These are phyloP conservation scores for Vigna unguiculata DNA, from an alignment of 306 rosid species.

Conservation along the genomic window DNA sequence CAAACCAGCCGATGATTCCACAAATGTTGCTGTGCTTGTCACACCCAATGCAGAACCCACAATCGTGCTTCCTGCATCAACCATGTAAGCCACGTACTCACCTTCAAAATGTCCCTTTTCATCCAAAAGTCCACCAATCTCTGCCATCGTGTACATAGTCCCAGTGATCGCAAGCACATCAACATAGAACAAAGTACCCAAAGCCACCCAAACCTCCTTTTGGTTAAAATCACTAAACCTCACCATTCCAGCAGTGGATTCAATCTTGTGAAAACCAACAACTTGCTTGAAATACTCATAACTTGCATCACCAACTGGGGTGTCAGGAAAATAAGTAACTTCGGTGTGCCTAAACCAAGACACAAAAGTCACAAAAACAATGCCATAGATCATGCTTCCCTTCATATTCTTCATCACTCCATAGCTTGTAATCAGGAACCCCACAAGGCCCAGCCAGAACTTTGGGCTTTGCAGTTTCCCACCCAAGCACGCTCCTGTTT, in stretches of 20 bases:
- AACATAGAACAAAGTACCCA: slow-evolving; percentile 80
- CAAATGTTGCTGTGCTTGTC: slow-evolving; percentile 70
- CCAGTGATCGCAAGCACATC: slow-evolving; percentile 88
- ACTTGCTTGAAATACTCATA: slow-evolving; percentile 72
- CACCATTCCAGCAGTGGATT: slow-evolving; percentile 73
- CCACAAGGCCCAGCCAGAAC: slow-evolving; percentile 78
- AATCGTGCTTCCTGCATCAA: slow-evolving; percentile 79
- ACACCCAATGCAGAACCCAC: slow-evolving; percentile 77
- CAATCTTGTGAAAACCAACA: slow-evolving; percentile 75
- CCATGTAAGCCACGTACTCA: slow-evolving; percentile 80
- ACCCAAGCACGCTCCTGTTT: slow-evolving; percentile 78
- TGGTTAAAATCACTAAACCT: slow-evolving; percentile 65
- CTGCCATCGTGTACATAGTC: slow-evolving; percentile 84
- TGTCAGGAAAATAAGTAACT: slow-evolving; percentile 78
- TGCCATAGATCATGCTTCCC: slow-evolving; percentile 93
- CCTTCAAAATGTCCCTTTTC: slow-evolving; percentile 88
- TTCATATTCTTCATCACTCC: slow-evolving; percentile 76
- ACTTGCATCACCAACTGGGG: slow-evolving; percentile 62
- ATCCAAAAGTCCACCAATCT: slow-evolving; percentile 71
- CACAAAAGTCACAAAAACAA: slow-evolving; percentile 69
- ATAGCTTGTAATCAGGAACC: slow-evolving; percentile 67
- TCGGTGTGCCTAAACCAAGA: slow-evolving; percentile 88
- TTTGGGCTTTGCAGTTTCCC: slow-evolving; percentile 73
- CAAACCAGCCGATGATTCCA: slow-evolving; percentile 84
- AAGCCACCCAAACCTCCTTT: slow-evolving; percentile 77